A percentile compares a stretch with the other conserved stretches of the same genome.
Evolutionary conservation across 192 early-diverging fungal genomes (phyloP).

Genomic region (Bifiguratus adelaidae): DNA sequence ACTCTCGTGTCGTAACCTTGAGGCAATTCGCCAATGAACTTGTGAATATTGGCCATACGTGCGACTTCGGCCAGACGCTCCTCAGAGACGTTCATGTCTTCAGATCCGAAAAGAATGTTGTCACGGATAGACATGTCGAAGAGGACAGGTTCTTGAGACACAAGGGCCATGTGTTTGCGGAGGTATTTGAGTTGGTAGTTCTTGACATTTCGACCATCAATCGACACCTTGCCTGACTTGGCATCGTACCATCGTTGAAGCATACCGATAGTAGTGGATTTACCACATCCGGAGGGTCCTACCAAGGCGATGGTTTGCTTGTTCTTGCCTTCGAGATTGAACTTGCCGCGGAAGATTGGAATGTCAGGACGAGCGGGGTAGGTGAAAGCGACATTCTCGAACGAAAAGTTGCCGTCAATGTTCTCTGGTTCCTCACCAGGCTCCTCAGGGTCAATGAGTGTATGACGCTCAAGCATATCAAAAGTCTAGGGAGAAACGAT

Average conservation of each 20-base stretch:
- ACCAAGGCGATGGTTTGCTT: constrained; percentile 79
- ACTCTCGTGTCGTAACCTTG: constrained; percentile 56
- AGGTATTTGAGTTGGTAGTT: constrained; percentile 52
- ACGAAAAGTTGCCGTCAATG: constrained; percentile 33
- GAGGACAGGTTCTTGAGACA: constrained; percentile 84
- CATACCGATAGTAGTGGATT: constrained; percentile 51
- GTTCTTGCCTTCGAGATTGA: constrained; percentile 30
- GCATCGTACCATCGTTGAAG: constrained; percentile 78
- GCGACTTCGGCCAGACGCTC: constrained; percentile 40
- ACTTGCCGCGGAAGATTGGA: constrained; percentile 44
- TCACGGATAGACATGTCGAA: constrained; percentile 77
- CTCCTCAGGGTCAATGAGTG: constrained; percentile 50
- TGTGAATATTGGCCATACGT: constrained; percentile 49
- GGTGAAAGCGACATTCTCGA: constrained; percentile 46
- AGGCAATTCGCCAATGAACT: constrained; percentile 41
- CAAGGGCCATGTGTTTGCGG: constrained; percentile 64
- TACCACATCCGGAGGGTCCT: constrained; percentile 80
- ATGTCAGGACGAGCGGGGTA: constrained; percentile 58
- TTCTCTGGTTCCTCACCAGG: constrained; percentile 17
- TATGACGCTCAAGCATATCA: constrained; percentile 53
- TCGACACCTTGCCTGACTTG: constrained; percentile 37
- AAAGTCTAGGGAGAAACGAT: too few relatives aligned
- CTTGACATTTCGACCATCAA: constrained; percentile 48
- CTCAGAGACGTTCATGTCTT: constrained; percentile 24
- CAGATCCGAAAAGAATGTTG: constrained; percentile 69